phyloP scores from a whole-genome alignment of 345 rosid genomes.

The Turritis glabra region DNA sequence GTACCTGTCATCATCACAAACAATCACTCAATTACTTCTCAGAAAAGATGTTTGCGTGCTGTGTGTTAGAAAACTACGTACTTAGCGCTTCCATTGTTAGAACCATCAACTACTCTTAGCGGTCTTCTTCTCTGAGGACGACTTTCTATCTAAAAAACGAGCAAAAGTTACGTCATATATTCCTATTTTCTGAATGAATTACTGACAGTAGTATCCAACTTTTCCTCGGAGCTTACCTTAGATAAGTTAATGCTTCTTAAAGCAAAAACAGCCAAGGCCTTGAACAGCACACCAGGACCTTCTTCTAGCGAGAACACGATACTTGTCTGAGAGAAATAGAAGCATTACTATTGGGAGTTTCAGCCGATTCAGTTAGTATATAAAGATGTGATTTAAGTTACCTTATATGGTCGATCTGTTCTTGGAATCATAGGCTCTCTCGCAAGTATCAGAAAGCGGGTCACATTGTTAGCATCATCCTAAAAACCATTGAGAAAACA shows the following conservation, averaged over 20 bases:
- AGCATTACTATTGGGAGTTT: constrained; percentile 11
- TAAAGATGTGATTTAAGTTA: constrained; percentile 22
- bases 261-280: constrained; percentile 91
- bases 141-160: constrained; percentile 72
- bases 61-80: constrained; percentile 40
- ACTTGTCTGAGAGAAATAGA: constrained; percentile 66
- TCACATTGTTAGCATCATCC: constrained; percentile 77
- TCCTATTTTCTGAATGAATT: not conserved
- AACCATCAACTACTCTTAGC: constrained; percentile 76
- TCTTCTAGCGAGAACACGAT: constrained; percentile 94
- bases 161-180: not conserved
- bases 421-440: constrained; percentile 90
- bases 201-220: not conserved
- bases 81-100: constrained; percentile 78
- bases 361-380: not conserved
- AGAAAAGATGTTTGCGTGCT: not conserved
- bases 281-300: constrained; percentile 89
- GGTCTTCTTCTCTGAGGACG: constrained; percentile 81
- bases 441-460: constrained; percentile 86
- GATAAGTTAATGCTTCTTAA: constrained; percentile 77
- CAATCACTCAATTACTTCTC: constrained; percentile 19
- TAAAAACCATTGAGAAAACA: constrained; percentile 33
- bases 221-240: constrained; percentile 49
- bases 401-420: constrained; percentile 72
- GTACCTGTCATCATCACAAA: constrained; percentile 55